Evolutionary conservation across 768 basidiomycete genomes (phyloP).

Genomic region (Pulveroboletus sp.): DNA sequence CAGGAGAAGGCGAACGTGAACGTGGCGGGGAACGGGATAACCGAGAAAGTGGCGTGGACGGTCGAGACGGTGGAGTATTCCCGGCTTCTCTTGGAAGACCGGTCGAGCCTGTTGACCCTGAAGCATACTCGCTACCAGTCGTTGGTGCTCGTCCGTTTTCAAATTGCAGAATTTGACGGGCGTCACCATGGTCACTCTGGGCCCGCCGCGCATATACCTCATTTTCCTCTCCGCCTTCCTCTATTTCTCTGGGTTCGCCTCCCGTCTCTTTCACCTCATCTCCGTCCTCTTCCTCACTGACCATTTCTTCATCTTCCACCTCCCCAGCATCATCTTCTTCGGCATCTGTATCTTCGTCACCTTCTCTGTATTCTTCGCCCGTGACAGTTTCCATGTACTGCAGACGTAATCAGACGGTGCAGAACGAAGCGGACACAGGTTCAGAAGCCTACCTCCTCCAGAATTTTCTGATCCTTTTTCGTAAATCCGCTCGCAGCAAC

Average conservation of each 20-base stretch:
- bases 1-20: slow-evolving; percentile 45
- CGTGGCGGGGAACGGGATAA: slow-evolving; percentile 51
- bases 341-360: slow-evolving; percentile 26
- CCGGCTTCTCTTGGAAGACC: slow-evolving; percentile 10
- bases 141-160: slow-evolving; percentile 9
- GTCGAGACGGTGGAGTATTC: slow-evolving; percentile 20
- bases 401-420: slow-evolving; percentile 20
- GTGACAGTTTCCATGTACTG: slow-evolving; percentile 66
- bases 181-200: slow-evolving; percentile 12
- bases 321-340: slow-evolving; percentile 40
- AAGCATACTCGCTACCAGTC: neutral
- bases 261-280: slow-evolving; percentile 36
- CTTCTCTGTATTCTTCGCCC: slow-evolving; percentile 32
- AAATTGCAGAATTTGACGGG: slow-evolving; percentile 5
- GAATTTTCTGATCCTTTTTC: slow-evolving; percentile 70
- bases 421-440: slow-evolving; percentile 18
- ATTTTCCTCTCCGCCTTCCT: slow-evolving; percentile 28
- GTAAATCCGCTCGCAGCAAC: slow-evolving; percentile 95
- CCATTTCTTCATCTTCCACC: slow-evolving; percentile 32
- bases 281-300: slow-evolving; percentile 28
- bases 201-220: slow-evolving; percentile 16
- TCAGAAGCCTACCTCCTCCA: slow-evolving; percentile 70
- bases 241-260: slow-evolving; percentile 37
- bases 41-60: slow-evolving; percentile 36
- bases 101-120: neutral